Evolutionary conservation across 148 eudicot genomes (phyloP).

Genomic region (Camellia lanceoleosa): DNA sequence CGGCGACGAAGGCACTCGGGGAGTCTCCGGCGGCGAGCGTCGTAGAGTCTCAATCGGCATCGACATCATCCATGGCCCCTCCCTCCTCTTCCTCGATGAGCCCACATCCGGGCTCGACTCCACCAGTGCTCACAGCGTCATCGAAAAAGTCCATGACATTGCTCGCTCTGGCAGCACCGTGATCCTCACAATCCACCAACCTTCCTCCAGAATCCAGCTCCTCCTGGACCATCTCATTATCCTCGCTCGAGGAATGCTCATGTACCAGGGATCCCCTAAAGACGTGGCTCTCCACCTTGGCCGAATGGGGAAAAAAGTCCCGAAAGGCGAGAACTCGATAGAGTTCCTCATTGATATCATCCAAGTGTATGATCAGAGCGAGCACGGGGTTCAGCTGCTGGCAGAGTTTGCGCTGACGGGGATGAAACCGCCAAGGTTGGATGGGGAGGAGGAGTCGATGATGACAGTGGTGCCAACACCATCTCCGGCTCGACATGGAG

Average conservation of each 20-base stretch:
- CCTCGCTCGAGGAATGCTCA: conserved; percentile 47
- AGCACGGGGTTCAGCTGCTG: conserved; percentile 37
- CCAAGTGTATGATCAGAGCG: conserved; percentile 48
- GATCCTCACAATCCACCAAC: conserved; percentile 49
- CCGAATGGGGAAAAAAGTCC: conserved; percentile 36
- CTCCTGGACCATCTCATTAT: conserved; percentile 44
- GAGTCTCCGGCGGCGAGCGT: conserved; percentile 52
- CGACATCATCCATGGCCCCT: conserved; percentile 48
- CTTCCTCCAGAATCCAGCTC: conserved; percentile 39
- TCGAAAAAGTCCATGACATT: conserved; percentile 41
- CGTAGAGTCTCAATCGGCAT: conserved; percentile 48
- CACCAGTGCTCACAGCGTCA: conserved; percentile 45
- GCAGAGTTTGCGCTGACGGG: conserved; percentile 53
- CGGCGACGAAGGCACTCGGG: conserved; percentile 47
- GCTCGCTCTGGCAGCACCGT: conserved; percentile 45
- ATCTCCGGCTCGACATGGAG: conserved; percentile 10
- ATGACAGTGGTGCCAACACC: conserved; percentile 26
- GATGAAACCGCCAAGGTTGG: conserved; percentile 28
- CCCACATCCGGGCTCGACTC: conserved; percentile 54
- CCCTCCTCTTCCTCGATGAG: conserved; percentile 46
- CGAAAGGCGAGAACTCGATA: conserved; percentile 42
- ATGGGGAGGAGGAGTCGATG: conserved; percentile 22
- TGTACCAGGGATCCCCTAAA: conserved; percentile 52
- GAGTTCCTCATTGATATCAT: conserved; percentile 48
- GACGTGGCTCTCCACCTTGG: conserved; percentile 37